Evolutionary conservation across 2,329 filamentous ascomycete species (phyloP), one percentile per base, ranked within the genome.

Genomic region (Tolypocladium album): DNA sequence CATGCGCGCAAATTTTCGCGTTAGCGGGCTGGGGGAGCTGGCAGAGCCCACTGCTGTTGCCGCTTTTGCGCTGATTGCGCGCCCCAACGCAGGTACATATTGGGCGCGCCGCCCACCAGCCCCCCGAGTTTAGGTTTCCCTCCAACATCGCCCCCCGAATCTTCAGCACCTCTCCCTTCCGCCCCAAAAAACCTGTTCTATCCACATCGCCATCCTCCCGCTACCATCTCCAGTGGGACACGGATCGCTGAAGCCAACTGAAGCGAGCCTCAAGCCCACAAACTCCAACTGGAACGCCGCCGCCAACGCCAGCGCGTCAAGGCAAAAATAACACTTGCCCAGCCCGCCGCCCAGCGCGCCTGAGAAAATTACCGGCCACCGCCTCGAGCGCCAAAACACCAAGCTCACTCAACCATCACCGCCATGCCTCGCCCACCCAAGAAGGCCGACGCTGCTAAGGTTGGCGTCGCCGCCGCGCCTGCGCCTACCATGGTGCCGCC

Each of bases 341-440:
- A 13, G 4, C 47, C 31, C 50, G 50, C 50, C 20, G 50, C 50
- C 50, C 27, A 27, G 22, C 60, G 24, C 36, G 55, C 55, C 42
- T 59, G 40, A 38, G 40, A 31, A 47, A 57, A 57, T 59, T 56
- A 53, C 45, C 36, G 42, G 39, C 56, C 20, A 12, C 27, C 15
- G 56, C 56, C 27, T 52, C 3, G 13, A 57, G 56, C 40, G 40
- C 40, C 55, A 52, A 27, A 52, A 55, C 47, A 52, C 17, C 47
- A 20, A 11, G 27, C 24, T n/a, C 47, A 31, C 27, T 31, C 62
- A 57, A 47, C 22, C 27, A 50, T 47, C 34, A n/a, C 42, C 61
- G 69, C 66, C 65, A 79, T 79, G 77, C 74, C 78, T 69, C 77
- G 78, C 65, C 76, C 75, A 42, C 70, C 75, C 61, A 80, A 79